A percentile compares a stretch with the other conserved stretches of the same genome.
These are phyloP conservation scores for Fistulifera pelliculosa DNA, from an alignment of 108 stramenopile species.

Conservation along the genomic window DNA sequence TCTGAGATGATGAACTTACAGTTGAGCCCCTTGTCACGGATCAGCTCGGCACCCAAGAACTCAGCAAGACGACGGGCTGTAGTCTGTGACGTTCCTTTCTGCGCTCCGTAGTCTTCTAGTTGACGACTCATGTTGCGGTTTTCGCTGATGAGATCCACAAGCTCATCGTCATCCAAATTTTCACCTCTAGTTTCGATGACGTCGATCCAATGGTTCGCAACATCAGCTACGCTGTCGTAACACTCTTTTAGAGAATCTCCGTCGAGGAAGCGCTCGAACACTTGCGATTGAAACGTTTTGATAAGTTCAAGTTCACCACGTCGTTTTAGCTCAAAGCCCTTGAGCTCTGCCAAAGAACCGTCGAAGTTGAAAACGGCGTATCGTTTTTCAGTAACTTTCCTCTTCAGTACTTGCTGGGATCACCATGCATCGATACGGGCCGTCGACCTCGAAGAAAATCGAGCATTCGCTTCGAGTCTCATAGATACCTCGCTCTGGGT, in stretches of 20 bases:
- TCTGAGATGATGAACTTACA: conserved; percentile 96
- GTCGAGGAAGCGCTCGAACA: conserved; percentile 93
- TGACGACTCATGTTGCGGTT: conserved; percentile 96
- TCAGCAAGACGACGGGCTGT: conserved; percentile 95
- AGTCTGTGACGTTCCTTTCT: conserved; percentile 96
- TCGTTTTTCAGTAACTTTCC: conserved; percentile 98
- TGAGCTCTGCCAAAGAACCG: conserved; percentile 96
- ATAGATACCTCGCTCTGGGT: conserved; percentile 75
- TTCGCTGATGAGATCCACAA: conserved; percentile 95
- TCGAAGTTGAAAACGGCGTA: conserved; percentile 99
- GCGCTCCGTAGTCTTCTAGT: conserved; percentile 91
- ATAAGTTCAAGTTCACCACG: conserved; percentile 98
- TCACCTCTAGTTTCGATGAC: conserved; percentile 91
- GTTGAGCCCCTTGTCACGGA: conserved; percentile 96
- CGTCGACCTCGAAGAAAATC: conserved; percentile 99
- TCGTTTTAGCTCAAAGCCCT: conserved; percentile 99
- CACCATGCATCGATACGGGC: conserved; percentile 98
- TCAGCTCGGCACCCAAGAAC: conserved; percentile 96
- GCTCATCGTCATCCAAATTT: conserved; percentile 89
- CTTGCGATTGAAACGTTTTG: conserved; percentile 97
- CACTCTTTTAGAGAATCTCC: conserved; percentile 84
- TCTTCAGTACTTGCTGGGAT: conserved; percentile 98
- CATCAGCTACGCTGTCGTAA: conserved; percentile 91
- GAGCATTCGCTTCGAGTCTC: conserved; percentile 92
- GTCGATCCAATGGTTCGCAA: conserved; percentile 99